Base-by-base conservation (phyloP, 2,329 filamentous ascomycete genomes). In the Cephalotrichum gorgonifer region DNA sequence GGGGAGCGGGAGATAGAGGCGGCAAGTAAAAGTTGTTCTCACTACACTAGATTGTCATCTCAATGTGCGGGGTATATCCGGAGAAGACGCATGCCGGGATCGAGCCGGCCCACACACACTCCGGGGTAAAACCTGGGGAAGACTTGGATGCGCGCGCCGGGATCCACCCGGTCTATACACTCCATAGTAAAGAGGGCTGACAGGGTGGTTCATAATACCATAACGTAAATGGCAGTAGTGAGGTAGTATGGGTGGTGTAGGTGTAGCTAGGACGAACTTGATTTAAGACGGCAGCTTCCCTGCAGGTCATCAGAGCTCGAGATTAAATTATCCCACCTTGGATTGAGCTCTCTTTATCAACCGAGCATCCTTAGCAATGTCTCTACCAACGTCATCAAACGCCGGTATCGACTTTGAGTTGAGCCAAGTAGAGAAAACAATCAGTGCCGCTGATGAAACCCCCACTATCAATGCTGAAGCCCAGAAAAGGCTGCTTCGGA, bases 401-500 rank as follows among this genome's bases (percentile, higher is more conserved):
- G 23, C n/a, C 23, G 43, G 28, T 17, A 14, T 44, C 11, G 43
- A 27, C 11, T 6, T 15, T 11, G 43, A 44, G 22, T 44, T 27
- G 43, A 26, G 17, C 4, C 43, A 44, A 23, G 50, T 48, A 17
- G 31, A 50, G 22, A 15, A 31, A 3, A 12, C 30, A 31, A 31
- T 15, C 30, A 30, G 39, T 48, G 52, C 33, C 22, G 26, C 26
- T 12, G 50, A 35, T n/a, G 39, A 38, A 4, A 45, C 15, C 33
- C 25, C 28, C 15, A 25, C 27, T 25, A 62, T 66, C 31, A 62
- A 68, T 48, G 54, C 57, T 44, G 51, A 53, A 38, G 62, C 61
- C 27, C 67, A 68, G 57, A 56, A 58, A 12, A 62, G 55, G 41
- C 60, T 72, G 2, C 51, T 70, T 14, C 55, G 56, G 52, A 73